These are phyloP conservation scores for Nakaseomyces glabratus DNA, from an alignment of 1,139 yeast species.

Conservation along the genomic window DNA sequence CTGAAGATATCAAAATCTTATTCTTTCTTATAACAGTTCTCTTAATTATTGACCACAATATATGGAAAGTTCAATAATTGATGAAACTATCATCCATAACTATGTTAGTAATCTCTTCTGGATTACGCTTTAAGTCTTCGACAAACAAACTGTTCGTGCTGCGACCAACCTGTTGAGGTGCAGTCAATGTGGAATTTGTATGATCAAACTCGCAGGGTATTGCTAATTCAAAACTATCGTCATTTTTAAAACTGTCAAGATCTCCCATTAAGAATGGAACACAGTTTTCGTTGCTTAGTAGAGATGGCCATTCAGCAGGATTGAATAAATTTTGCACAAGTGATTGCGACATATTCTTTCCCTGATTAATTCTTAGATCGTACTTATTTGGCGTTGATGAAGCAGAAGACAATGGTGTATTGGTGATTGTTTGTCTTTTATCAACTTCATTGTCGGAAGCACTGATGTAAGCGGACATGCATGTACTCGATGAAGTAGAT, in stretches of 20 bases:
- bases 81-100: too few relatives aligned
- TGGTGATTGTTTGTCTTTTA: background rate
- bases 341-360: conserved; percentile 3
- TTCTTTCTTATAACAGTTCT: too few relatives aligned
- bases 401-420: conserved; percentile 4
- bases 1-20: too few relatives aligned
- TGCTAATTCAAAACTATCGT: conserved; percentile 2
- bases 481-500: conserved; percentile 1
- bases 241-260: conserved; percentile 1
- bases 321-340: conserved; percentile 6
- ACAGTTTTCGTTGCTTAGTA: background rate
- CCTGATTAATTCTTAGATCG: conserved; percentile 3
- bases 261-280: conserved; percentile 2
- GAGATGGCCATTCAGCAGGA: conserved; percentile 5
- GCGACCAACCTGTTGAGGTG: conserved; percentile 1
- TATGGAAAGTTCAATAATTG: too few relatives aligned
- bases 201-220: conserved; percentile 6
- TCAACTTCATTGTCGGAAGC: conserved; percentile 4
- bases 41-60: too few relatives aligned
- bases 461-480: conserved; percentile 3
- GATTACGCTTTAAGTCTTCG: conserved; percentile 6
- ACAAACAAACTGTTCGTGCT: conserved; percentile 7
- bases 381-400: conserved; percentile 4
- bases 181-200: conserved; percentile 1
- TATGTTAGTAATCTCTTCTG: conserved; percentile 6